Evolutionary conservation across 1,139 yeast species (phyloP).

Genomic region (Blastobotrys serpentis): DNA sequence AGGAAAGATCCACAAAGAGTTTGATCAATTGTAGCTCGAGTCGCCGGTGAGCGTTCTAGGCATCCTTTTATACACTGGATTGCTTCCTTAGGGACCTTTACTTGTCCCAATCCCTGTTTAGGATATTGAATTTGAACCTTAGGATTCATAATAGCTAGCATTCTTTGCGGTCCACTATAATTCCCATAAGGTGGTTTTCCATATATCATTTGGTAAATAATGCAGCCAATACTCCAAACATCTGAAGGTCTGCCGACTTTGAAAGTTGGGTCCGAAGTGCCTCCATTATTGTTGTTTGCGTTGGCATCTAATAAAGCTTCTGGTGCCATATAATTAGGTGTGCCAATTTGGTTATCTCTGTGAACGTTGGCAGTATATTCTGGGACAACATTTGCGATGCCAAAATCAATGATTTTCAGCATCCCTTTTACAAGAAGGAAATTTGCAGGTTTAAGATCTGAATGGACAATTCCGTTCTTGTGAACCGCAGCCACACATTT

Average conservation of each 20-base stretch:
- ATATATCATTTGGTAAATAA: constrained; percentile 90
- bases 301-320: constrained; percentile 77
- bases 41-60: constrained; percentile 66
- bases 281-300: constrained; percentile 25
- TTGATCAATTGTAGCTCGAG: constrained; percentile 64
- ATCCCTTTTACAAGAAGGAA: constrained; percentile 83
- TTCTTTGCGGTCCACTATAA: constrained; percentile 73
- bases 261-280: constrained; percentile 38
- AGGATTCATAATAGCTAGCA: constrained; percentile 85
- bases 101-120: constrained; percentile 59
- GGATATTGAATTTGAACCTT: constrained; percentile 75
- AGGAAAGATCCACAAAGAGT: constrained; percentile 63
- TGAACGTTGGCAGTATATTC: constrained; percentile 90
- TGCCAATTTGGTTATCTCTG: constrained; percentile 89
- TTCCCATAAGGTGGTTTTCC: constrained; percentile 90
- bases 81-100: constrained; percentile 63
- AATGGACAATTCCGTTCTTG: constrained; percentile 83
- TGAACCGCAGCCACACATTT: constrained; percentile 88
- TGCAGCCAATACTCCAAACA: constrained; percentile 98
- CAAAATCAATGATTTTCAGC: constrained; percentile 89
- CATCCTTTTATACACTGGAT: constrained; percentile 74
- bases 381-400: constrained; percentile 92
- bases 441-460: constrained; percentile 94
- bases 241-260: constrained; percentile 95
- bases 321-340: constrained; percentile 98